Evolutionary conservation across 148 eudicot genomes (phyloP), one percentile per base, ranked within the genome.

Genomic region (Chenopodium album): DNA sequence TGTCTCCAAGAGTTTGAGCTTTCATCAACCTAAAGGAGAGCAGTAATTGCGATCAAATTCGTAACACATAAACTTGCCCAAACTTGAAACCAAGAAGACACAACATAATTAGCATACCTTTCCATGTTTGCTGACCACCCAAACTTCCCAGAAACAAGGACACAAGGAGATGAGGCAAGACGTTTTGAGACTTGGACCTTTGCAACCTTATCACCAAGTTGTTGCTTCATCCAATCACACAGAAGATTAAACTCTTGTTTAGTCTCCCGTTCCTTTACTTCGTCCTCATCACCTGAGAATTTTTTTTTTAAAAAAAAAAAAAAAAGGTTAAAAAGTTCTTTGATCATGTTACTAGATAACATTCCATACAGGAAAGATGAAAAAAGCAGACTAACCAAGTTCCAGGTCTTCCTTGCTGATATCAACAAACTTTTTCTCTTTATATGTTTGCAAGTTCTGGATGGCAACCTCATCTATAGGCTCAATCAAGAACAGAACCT

Each of bases 121-220:
- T 96, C 99, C 99, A 96, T 96, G 85, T 96, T 96, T 44, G 99
- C 99, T 46, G 99, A 96, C 99, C 99, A 96, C 2, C 99, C 99
- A 82, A 96, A 96, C 90, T 96, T 94, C 71, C 98, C 99, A 23
- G 99, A 96, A 76, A 96, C 99, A 75, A 96, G 97, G 66, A 96
- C 99, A 86, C 98, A 94, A 7, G 99, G 99, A 46, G 99, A 96
- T 11, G 99, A 90, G 80, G 95, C 91, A 62, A 97, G 91, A 81
- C 99, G 98, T 52, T 94, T 94, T 9, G 99, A 94, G 47, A 97
- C 85, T 87, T 97, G 95, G 56, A 97, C 99, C 88, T 97, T 97
- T 9, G 99, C 95, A 60, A 97, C 98, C 92, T 91, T 88, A 23
- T 97, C 99, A 76, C 99, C 99, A n/a, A 97, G 93, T 77, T 97